Base-by-base conservation (phyloP, 2,329 filamentous ascomycete genomes). In the Phialophora verrucosa region DNA sequence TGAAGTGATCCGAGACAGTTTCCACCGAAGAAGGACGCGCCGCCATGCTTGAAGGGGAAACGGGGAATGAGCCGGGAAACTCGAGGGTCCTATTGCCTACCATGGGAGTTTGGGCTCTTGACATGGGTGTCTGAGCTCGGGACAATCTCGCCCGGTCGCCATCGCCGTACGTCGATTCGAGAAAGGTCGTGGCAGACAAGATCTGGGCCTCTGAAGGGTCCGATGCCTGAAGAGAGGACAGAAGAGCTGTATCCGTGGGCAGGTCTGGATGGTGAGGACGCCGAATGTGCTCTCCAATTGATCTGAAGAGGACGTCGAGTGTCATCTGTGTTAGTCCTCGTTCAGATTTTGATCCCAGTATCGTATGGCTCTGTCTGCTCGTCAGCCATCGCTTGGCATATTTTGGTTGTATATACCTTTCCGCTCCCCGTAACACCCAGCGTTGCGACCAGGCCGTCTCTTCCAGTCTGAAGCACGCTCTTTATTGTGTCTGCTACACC, bases 391-490 rank as follows among this genome's bases (percentile, higher is more conserved):
- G 29, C 12, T 14, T 1, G 47, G 12, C 49, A 20, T 20, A 17
- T 17, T 17, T 17, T 17, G 31, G 53, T 6, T 20, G 47, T 60
- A 17, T 35, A n/a, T 64, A 96, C 94, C 88, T 99, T 99, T 78
- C 95, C 95, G 58, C 93, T 97, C 12, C 95, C 95, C 7, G 94
- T 97, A 51, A 97, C 93, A 17, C 95, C 95, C 65, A 99, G 79
- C 6, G 95, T 98, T 32, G 95, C 95, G 62, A 99, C 82, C 63
- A 98, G 81, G 10, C 92, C 93, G 84, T 98, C 94, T 70, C 92
- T 90, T 20, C 93, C 92, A 70, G 95, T 90, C 59, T 89, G 87
- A 38, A 99, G 76, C 3, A 97, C 93, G 23, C 92, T 92, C 73
- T 94, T 89, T 53, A 97, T 87, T 44, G 65, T 70, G 20, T 73